These are phyloP conservation scores for Populus hybrid DNA, from an alignment of 441 rosid genomes.

Conservation along the genomic window DNA sequence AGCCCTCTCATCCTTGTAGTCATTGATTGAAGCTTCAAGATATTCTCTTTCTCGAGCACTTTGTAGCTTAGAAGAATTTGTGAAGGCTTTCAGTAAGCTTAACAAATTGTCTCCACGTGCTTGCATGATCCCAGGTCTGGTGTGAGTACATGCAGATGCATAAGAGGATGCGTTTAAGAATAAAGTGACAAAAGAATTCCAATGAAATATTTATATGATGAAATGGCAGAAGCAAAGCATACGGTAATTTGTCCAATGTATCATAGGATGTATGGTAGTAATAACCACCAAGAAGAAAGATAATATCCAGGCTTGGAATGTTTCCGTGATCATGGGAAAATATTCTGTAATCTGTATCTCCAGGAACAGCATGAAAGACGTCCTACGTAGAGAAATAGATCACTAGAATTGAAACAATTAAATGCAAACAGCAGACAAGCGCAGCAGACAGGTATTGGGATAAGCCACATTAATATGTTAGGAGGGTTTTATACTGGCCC, in stretches of 20 bases:
- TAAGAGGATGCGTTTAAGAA: slow-evolving; percentile 35
- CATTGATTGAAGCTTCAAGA: slow-evolving; percentile 33
- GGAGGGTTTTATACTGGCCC: background rate
- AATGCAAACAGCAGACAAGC: slow-evolving; percentile 1
- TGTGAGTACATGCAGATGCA: slow-evolving; percentile 30
- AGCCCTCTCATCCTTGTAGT: slow-evolving; percentile 56
- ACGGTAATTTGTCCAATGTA: slow-evolving; percentile 95
- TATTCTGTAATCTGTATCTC: slow-evolving; percentile 96
- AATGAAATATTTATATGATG: slow-evolving; percentile 45
- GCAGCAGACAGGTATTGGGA: background rate
- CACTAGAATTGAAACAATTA: slow-evolving; percentile 5
- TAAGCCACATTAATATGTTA: background rate
- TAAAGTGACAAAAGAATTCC: slow-evolving; percentile 14
- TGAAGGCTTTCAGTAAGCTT: slow-evolving; percentile 68
- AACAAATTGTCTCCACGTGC: slow-evolving; percentile 95
- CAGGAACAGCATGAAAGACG: slow-evolving; percentile 85
- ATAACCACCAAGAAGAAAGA: slow-evolving; percentile 96
- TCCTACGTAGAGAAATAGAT: slow-evolving; percentile 48
- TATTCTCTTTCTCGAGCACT: slow-evolving; percentile 55
- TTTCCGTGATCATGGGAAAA: slow-evolving; percentile 88
- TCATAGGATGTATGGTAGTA: slow-evolving; percentile 96
- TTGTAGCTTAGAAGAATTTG: slow-evolving; percentile 69
- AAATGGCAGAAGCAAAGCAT: slow-evolving; percentile 63
- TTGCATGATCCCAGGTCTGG: slow-evolving; percentile 99
- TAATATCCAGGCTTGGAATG: slow-evolving; percentile 97